Evolutionary conservation across 495 filamentous ascomycete species (phyloP), one percentile per base, ranked within the genome.

Genomic region (Neurospora sublineolata): DNA sequence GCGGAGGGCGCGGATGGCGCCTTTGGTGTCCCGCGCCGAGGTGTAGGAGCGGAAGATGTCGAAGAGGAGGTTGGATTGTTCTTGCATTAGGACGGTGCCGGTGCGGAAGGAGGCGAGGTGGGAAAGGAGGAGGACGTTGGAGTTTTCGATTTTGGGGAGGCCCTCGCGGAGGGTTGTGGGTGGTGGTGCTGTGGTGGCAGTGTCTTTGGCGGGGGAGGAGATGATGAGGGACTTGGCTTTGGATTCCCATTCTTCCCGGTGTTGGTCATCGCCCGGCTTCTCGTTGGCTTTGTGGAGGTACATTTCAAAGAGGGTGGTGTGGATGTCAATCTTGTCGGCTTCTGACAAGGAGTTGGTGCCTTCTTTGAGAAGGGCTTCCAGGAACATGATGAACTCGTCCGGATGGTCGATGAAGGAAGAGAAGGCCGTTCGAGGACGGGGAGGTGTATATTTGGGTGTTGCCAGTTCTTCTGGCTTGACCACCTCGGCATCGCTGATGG

Each of bases 31-130:
- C 37, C 94, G 93, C 27, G 94, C 94, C 1, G 93, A 90, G 6
- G 94, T 97, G 79, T 97, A 97, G 0, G 95, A 97, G 30, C 95
- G 90, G 83, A 99, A 98, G 71, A 99, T 97, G 79, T 99, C 96
- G 60, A 94, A 94, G 16, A 90, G 88, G 9, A 97, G 85, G 30
- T 95, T 94, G 77, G 97, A 92, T 77, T 97, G 91, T 77, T 99
- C 95, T 68, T 94, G 91, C 69, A 99, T 94, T 0, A 98, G 87
- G 11, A 91, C 94, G 4, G 93, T 97, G 33, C 95, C 95, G 78
- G 94, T 94, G 37, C 87, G 84, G 85, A 97, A 99, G 78, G 92
- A 87, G 3, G 94, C 94, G 4, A 99, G 86, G 76, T 97, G 92
- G 3, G 95, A 99, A 10, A 99, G 88, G 11, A 99, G 84, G 0